phyloP scores from a whole-genome alignment of 225 moss, liverwort and hornwort species.

The Pseudisothecium myosuroides region DNA sequence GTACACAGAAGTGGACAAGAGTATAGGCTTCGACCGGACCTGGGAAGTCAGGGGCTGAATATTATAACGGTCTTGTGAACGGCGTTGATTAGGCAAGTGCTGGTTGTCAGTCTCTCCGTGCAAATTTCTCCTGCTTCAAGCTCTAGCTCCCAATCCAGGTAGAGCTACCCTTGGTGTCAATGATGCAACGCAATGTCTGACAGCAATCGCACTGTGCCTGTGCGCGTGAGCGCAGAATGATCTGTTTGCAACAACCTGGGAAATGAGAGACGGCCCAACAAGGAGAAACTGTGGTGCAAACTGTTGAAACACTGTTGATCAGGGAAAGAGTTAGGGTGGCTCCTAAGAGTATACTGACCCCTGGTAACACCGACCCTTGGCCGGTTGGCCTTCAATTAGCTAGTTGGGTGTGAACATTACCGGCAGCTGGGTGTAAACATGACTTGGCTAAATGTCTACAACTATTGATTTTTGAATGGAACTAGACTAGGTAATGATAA shows the following conservation, averaged over 20 bases:
- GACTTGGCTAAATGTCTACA: neutral
- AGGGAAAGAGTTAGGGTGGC: neutral
- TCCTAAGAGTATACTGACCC: neutral
- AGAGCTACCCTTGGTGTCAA: neutral
- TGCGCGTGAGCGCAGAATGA: neutral
- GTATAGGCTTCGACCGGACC: neutral
- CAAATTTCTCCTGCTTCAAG: neutral
- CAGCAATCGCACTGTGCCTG: neutral
- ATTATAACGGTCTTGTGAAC: slow-evolving; percentile 6
- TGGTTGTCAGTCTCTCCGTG: neutral
- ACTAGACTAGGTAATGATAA: neutral
- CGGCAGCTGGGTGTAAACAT: neutral
- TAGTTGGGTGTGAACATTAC: neutral
- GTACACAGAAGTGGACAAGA: neutral
- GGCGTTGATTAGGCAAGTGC: neutral
- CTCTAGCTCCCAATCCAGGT: neutral
- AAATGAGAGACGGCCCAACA: neutral
- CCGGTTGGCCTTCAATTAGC: neutral
- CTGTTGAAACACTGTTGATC: neutral
- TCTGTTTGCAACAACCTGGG: neutral
- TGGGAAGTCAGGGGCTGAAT: neutral
- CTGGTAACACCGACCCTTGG: neutral
- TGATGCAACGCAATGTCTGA: neutral
- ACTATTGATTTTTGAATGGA: neutral
- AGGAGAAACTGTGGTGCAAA: neutral